Conservation (phyloP, 305 asterid species). For the Fraxinus nigra region DNA sequence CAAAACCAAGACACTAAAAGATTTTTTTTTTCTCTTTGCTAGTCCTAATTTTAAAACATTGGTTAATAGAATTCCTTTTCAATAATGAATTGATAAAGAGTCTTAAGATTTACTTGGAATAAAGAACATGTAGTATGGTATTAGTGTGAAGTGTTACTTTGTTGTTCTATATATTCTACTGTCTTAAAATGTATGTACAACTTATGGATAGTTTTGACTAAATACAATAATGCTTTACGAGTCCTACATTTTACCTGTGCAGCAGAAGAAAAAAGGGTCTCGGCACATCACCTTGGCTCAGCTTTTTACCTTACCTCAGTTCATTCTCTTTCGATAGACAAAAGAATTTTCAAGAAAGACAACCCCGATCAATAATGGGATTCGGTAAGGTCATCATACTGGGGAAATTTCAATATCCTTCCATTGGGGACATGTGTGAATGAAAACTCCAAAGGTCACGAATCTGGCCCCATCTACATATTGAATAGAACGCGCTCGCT, state of each 20-base stretch:
- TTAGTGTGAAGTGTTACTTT: neutral
- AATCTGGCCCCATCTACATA: neutral
- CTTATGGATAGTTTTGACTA: neutral
- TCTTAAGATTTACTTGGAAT: neutral
- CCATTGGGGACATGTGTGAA: neutral
- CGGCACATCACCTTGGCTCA: neutral
- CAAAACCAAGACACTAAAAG: neutral
- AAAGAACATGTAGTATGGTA: neutral
- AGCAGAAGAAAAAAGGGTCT: neutral
- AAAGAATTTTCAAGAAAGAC: neutral
- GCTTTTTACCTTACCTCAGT: neutral
- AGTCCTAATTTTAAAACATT: neutral
- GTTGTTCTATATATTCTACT: too few relatives aligned
- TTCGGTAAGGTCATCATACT: neutral
- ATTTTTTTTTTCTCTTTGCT: neutral
- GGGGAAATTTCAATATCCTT: neutral
- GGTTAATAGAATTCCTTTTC: neutral
- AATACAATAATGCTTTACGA: neutral
- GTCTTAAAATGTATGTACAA: neutral
- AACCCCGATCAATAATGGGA: neutral
- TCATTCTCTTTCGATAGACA: neutral
- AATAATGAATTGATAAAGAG: neutral
- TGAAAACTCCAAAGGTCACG: neutral
- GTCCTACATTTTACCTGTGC: neutral
- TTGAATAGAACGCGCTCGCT: neutral